Conservation (phyloP, 108 stramenopile species). For the Poteriospumella lacustris region DNA sequence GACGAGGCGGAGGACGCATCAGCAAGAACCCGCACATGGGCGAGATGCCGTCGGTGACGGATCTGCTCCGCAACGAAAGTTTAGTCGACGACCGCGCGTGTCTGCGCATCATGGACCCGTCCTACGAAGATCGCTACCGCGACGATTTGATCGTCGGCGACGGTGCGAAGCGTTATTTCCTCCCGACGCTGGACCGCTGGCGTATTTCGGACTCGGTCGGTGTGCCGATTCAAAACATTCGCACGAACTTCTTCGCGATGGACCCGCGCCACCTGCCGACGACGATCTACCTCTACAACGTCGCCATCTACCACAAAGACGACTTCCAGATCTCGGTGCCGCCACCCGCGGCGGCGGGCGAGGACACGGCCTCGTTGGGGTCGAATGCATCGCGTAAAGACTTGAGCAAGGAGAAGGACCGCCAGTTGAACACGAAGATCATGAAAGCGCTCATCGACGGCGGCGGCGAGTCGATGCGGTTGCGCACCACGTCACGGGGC, state of each 20-base stretch:
- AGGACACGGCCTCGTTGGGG: background rate
- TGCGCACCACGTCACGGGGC: background rate
- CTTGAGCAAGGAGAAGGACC: background rate
- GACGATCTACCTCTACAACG: too few relatives aligned
- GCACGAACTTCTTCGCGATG: too few relatives aligned
- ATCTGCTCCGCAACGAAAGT: too few relatives aligned
- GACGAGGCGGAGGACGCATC: too few relatives aligned
- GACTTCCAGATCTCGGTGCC: conserved; percentile 1
- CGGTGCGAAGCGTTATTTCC: background rate
- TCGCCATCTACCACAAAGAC: too few relatives aligned
- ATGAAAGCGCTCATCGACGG: background rate
- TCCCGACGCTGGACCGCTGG: background rate
- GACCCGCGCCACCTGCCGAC: too few relatives aligned
- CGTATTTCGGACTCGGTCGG: too few relatives aligned
- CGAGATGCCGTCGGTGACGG: background rate
- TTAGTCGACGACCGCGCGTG: too few relatives aligned
- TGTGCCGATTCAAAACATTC: too few relatives aligned
- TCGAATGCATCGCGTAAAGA: background rate
- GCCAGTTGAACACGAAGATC: background rate
- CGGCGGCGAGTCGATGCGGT: background rate
- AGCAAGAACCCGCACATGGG: conserved; percentile 19
- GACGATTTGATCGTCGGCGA: background rate
- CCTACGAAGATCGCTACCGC: background rate
- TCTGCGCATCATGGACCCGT: too few relatives aligned
- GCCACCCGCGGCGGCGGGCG: background rate